Conservation (phyloP, 179 eudicot species). For the Actinidia arguta region DNA sequence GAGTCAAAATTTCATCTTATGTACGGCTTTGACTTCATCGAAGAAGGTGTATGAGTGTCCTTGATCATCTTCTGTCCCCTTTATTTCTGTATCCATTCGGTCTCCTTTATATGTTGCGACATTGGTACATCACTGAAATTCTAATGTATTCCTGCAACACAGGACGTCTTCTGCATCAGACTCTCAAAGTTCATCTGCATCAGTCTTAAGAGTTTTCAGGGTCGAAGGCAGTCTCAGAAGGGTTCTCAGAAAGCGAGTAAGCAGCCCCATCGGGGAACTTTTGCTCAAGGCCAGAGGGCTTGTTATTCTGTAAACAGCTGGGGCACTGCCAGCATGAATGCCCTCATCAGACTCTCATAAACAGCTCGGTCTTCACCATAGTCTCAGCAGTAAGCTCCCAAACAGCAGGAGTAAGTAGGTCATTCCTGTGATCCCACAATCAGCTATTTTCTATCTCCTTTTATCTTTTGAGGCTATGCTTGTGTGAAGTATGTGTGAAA, state of each 20-base stretch:
- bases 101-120: not conserved
- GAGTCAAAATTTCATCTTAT: not conserved
- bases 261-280: too few relatives aligned
- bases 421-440: not conserved
- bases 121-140: not conserved
- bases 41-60: not conserved
- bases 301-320: not conserved
- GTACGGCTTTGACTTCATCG: not conserved
- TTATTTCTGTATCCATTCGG: too few relatives aligned
- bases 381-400: not conserved
- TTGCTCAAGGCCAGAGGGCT: constrained; percentile 5
- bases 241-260: too few relatives aligned
- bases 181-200: too few relatives aligned
- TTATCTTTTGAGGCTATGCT: not conserved
- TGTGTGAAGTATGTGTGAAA: too few relatives aligned
- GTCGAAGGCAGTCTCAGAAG: too few relatives aligned
- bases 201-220: too few relatives aligned
- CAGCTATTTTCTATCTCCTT: not conserved
- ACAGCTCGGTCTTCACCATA: not conserved
- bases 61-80: too few relatives aligned
- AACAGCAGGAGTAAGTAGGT: constrained; percentile 1
- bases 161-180: not conserved
- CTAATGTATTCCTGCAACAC: not conserved
- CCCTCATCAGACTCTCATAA: too few relatives aligned
- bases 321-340: not conserved